Conservation (phyloP, 108 stramenopile genomes). For the Nitzschia inconspicua region DNA sequence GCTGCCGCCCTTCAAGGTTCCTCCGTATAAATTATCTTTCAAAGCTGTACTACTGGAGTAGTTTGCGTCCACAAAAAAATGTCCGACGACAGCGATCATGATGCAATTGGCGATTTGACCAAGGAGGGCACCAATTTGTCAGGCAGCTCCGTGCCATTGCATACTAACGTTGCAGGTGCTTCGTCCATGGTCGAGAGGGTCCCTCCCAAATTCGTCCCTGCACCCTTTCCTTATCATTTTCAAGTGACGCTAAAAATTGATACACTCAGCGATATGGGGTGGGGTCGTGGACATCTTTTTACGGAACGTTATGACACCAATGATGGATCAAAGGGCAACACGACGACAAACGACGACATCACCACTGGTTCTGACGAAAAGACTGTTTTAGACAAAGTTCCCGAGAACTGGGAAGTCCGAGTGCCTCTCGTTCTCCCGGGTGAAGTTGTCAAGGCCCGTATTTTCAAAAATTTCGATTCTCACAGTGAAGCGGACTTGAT, state of each 20-base stretch:
- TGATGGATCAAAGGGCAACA: neutral
- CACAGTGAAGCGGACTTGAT: conserved; percentile 94
- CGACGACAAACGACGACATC: neutral
- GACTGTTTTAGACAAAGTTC: neutral
- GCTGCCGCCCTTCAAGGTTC: no score
- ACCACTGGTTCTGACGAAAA: neutral
- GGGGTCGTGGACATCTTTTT: conserved; percentile 9
- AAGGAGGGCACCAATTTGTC: no score
- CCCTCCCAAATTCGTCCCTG: neutral
- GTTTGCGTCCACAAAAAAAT: no score
- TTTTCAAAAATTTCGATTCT: conserved; percentile 79
- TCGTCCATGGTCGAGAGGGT: no score
- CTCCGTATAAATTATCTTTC: no score
- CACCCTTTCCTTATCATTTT: conserved; percentile 3
- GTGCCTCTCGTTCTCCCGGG: conserved; percentile 91
- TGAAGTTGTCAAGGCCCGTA: conserved; percentile 66
- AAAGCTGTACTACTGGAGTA: no score
- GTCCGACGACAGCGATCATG: no score
- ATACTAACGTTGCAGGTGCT: no score
- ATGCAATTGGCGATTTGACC: no score
- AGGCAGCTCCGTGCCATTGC: no score
- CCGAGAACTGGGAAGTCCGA: conserved; percentile 79
- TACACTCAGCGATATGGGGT: neutral
- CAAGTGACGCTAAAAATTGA: conserved; percentile 7
- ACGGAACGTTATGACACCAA: neutral